Evolutionary conservation across 495 filamentous ascomycete genomes (phyloP).

Genomic region (Xylaria bambusicola): DNA sequence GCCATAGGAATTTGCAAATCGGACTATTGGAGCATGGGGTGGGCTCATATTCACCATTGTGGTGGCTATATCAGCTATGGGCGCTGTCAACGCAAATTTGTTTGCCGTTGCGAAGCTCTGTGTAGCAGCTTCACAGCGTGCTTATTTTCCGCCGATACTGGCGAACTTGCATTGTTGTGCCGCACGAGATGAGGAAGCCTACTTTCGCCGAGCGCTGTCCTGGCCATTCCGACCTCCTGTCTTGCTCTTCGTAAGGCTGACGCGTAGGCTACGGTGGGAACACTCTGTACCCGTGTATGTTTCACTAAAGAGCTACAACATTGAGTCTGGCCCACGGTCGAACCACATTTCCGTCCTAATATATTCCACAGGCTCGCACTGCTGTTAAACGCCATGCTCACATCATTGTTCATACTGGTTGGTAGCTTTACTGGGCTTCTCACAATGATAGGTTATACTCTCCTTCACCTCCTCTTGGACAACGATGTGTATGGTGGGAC

Average conservation of each 20-base stretch:
- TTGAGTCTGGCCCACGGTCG: background rate
- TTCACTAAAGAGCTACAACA: background rate
- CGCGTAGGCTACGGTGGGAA: constrained; percentile 23
- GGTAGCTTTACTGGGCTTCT: constrained; percentile 24
- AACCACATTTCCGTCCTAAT: constrained; percentile 9
- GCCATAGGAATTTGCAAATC: constrained; percentile 23
- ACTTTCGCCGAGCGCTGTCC: constrained; percentile 14
- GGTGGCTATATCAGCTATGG: constrained; percentile 27
- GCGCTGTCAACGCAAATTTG: constrained; percentile 25
- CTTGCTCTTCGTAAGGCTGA: constrained; percentile 16
- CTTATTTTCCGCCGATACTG: constrained; percentile 25
- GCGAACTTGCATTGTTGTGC: constrained; percentile 26
- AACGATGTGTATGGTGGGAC: constrained; percentile 11
- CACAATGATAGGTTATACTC: constrained; percentile 24
- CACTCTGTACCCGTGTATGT: constrained; percentile 23
- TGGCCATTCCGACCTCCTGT: constrained; percentile 15
- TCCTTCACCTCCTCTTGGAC: background rate
- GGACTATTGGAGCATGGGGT: constrained; percentile 21
- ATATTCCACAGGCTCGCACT: constrained; percentile 8
- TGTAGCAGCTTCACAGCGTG: constrained; percentile 26
- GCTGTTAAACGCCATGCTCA: constrained; percentile 21
- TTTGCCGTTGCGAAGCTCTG: constrained; percentile 32
- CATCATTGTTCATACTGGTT: constrained; percentile 22
- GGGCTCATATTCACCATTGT: constrained; percentile 22
- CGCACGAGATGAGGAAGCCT: constrained; percentile 24